Base-by-base conservation (phyloP, 352 stramenopile species). In the Pythium rhizo-oryzae region DNA sequence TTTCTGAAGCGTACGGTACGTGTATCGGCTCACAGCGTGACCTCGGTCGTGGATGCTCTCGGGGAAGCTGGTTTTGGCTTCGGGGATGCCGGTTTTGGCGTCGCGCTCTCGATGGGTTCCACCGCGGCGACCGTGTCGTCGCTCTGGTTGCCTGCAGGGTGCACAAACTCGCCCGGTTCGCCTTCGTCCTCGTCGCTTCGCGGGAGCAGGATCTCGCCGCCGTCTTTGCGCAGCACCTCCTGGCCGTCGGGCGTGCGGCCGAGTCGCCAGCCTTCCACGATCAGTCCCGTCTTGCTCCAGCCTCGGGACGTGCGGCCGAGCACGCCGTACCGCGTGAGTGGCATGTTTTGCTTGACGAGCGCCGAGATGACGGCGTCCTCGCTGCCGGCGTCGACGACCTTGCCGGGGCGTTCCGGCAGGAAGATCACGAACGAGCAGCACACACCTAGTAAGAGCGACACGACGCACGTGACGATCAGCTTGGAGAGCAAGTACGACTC, bases 281-380 rank as follows among this genome's bases (percentile, higher is more conserved):
- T 70, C 16, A 85, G 54, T 2, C 67, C 78, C 0, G 73, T 76
- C 33, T 74, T 83, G 56, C 71, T 83, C 75, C 76, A 85, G 21
- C 78, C 78, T 21, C 68, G 72, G 16, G 73, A 73, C 4, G 78
- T 83, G 1, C 78, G 73, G 15, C 78, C 78, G 16, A 85, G 66
- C 51, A 85, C 75, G 25, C 78, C 78, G 51, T 85, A 85, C 16
- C 76, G 68, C 21, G 70, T 82, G 37, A 85, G 65, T 12, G 78
- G 76, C 37, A 85, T 67, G 54, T 83, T 83, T 52, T 85, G 78
- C 51, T 79, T 73, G 28, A 85, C 76, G 12, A 85, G 65, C 41
- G 78, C 65, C 0, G 75, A 73, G 41, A 85, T 58, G n/a, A 85
- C 75, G 1, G 73, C 70, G 53, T 85, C 78, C 21, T 77, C 74